Evolutionary conservation across 306 rosid species (phyloP), one percentile per base, ranked within the genome.

Genomic region (Glycine soja): DNA sequence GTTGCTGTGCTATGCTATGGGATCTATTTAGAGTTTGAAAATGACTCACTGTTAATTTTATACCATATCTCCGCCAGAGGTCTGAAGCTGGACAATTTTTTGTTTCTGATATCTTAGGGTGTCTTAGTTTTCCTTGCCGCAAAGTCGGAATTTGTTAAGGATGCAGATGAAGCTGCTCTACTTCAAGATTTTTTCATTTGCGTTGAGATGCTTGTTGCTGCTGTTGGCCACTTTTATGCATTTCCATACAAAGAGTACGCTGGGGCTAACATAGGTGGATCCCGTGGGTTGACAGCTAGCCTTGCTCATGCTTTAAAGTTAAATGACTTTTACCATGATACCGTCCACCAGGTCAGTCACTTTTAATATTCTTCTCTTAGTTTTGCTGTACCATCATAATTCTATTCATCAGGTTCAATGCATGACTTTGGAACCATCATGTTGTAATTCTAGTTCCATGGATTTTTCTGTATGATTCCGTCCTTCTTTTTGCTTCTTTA

Each of bases 191-290:
- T 94, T 86, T 81, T 90, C 58, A 89, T 94, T 56, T 94, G 98
- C 40, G 88, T 94, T 50, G 98, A 94, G 91, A 94, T 94, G 98
- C 94, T 94, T 70, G 66, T 92, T 78, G 98, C 98, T 73, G 98
- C 98, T 18, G 71, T 89, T 5, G 98, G 94, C 53, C 98, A 92
- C 86, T 88, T 94, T 12, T 94, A 84, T 84, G 98, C 98, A 82
- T 94, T 94, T 74, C 97, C 98, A 5, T 94, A 94, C 94, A 94
- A 92, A 88, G 98, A 92, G 83, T 94, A 94, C 61, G 91, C 95
- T 4, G 97, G 98, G 76, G 98, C 98, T 75, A 92, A 92, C 79
- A 89, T 94, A 66, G 97, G 95, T 51, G 89, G 46, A 46, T 83
- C 94, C 42, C 90, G 79, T 78, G 92, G 90, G 81, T 69, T 94